Percentiles rank a stretch among this genome's conserved stretches.
phyloP scores from a whole-genome alignment of 1,139 yeast genomes.

The Blastobotrys arbuscula region DNA sequence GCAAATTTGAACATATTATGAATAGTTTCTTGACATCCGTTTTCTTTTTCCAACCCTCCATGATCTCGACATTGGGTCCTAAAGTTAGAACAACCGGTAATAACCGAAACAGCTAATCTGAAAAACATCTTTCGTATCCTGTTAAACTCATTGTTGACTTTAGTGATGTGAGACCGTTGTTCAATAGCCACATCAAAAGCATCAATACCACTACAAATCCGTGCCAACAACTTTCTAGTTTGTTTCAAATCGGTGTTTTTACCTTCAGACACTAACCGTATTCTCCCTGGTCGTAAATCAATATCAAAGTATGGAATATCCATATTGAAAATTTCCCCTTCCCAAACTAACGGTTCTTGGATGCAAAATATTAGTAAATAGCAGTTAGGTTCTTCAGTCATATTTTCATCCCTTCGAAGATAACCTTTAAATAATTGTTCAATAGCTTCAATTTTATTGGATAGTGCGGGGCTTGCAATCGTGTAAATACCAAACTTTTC shows the following conservation, averaged over 20 bases:
- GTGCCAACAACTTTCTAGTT: constrained; percentile 41
- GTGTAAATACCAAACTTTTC: constrained; percentile 74
- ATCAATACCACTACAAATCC: constrained; percentile 49
- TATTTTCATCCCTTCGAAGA: constrained; percentile 23
- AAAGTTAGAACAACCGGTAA: constrained; percentile 57
- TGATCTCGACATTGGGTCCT: constrained; percentile 39
- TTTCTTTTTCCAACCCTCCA: constrained; percentile 13
- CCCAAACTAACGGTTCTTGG: constrained; percentile 85
- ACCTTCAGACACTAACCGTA: constrained; percentile 65
- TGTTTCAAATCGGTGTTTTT: constrained; percentile 45
- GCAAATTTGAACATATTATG: constrained; percentile 76
- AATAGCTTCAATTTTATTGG: constrained; percentile 39
- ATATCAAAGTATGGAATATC: constrained; percentile 39
- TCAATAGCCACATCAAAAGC: constrained; percentile 49
- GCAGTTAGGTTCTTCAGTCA: constrained; percentile 31
- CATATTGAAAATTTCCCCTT: constrained; percentile 65
- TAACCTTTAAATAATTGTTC: constrained; percentile 35
- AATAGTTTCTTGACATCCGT: constrained; percentile 62
- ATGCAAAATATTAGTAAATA: constrained; percentile 75
- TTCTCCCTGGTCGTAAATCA: constrained; percentile 59
- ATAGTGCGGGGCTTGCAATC: constrained; percentile 59
- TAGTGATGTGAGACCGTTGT: constrained; percentile 64
- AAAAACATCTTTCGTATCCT: constrained; percentile 63
- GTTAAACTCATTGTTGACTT: constrained; percentile 69
- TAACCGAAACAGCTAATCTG: constrained; percentile 60